A percentile compares a stretch with the other conserved stretches of the same genome.
phyloP scores from a whole-genome alignment of 2,329 filamentous ascomycete species.

The Trichoderma sp. region DNA sequence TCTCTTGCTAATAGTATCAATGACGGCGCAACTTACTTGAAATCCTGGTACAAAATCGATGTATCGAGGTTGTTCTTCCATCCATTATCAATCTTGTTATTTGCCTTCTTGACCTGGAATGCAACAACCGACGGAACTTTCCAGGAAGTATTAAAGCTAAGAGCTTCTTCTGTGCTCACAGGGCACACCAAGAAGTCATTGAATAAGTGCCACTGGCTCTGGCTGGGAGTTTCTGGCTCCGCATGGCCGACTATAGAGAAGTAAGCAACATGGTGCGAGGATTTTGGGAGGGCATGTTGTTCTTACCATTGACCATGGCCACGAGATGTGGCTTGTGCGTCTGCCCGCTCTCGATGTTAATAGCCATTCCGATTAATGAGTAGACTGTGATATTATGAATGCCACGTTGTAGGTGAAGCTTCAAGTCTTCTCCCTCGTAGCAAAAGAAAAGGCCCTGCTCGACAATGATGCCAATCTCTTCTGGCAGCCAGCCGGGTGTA shows the following conservation, averaged over 20 bases:
- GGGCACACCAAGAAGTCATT: conserved; percentile 93
- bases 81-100: conserved; percentile 76
- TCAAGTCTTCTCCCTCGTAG: conserved; percentile 88
- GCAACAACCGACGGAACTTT: conserved; percentile 85
- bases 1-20: neutral
- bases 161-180: conserved; percentile 75
- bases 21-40: conserved; percentile 41
- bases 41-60: conserved; percentile 74
- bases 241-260: conserved; percentile 59
- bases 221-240: conserved; percentile 53
- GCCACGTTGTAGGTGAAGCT: conserved; percentile 72
- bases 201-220: conserved; percentile 88
- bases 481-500: conserved; percentile 83
- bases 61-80: conserved; percentile 88
- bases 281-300: neutral
- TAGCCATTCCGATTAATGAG: conserved; percentile 83
- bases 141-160: conserved; percentile 87
- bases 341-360: conserved; percentile 82
- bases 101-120: conserved; percentile 77
- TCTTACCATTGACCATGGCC: conserved; percentile 79
- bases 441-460: conserved; percentile 91
- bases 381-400: conserved; percentile 83
- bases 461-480: conserved; percentile 89
- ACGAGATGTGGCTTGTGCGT: conserved; percentile 88
- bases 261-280: neutral